These are phyloP conservation scores for Mycena indigotica DNA, from an alignment of 768 basidiomycete genomes.

Conservation along the genomic window DNA sequence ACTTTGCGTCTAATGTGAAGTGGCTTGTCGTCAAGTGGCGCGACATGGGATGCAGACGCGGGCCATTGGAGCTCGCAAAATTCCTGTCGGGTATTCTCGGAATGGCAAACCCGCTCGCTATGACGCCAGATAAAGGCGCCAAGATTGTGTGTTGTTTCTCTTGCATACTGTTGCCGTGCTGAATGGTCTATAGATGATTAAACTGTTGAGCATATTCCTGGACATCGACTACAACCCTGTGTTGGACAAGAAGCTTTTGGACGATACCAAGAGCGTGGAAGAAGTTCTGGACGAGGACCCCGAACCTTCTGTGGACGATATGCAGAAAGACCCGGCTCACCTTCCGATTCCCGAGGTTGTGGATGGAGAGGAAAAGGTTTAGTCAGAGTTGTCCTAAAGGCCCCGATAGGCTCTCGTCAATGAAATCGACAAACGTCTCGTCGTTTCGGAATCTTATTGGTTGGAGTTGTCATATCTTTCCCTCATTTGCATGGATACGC, in stretches of 20 bases:
- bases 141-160: slow-evolving; percentile 11
- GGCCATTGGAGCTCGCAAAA: slow-evolving; percentile 16
- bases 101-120: slow-evolving; percentile 13
- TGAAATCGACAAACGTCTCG: too few relatives aligned
- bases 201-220: slow-evolving; percentile 20
- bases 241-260: slow-evolving; percentile 18
- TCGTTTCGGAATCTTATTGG: too few relatives aligned
- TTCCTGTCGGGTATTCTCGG: slow-evolving; percentile 15
- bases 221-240: slow-evolving; percentile 15
- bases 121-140: slow-evolving; percentile 18
- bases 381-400: too few relatives aligned
- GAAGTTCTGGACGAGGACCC: slow-evolving; percentile 7
- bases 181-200: slow-evolving; percentile 11
- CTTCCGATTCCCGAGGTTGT: background rate
- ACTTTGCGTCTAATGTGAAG: slow-evolving; percentile 10
- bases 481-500: too few relatives aligned
- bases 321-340: background rate
- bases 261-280: slow-evolving; percentile 8
- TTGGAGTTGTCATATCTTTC: too few relatives aligned
- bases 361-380: background rate
- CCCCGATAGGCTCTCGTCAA: too few relatives aligned
- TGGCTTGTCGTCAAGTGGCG: slow-evolving; percentile 19
- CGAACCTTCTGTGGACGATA: background rate
- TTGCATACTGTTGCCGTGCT: background rate
- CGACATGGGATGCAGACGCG: slow-evolving; percentile 15